Percentiles rank a stretch among this genome's conserved stretches.
These are phyloP conservation scores for Pythium dissotocum DNA, from an alignment of 352 stramenopile genomes.

Conservation along the genomic window DNA sequence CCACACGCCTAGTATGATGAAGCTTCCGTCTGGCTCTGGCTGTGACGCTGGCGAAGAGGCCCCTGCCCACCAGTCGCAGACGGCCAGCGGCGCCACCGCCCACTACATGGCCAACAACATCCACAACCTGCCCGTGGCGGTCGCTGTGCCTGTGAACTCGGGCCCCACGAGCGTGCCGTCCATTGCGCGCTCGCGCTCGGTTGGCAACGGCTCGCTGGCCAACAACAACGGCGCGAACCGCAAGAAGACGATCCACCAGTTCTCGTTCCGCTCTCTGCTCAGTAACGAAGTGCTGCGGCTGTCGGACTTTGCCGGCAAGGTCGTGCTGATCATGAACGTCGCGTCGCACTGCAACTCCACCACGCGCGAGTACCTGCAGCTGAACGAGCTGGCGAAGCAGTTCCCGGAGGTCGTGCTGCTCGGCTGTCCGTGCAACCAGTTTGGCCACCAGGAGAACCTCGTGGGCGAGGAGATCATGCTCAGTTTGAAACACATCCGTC, in stretches of 20 bases:
- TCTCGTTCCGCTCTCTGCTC: slow-evolving; percentile 71
- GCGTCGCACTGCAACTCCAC: slow-evolving; percentile 84
- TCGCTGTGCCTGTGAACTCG: slow-evolving; percentile 44
- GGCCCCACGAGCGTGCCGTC: not conserved
- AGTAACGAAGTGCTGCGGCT: slow-evolving; percentile 63
- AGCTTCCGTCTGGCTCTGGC: slow-evolving; percentile 36
- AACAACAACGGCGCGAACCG: slow-evolving; percentile 21
- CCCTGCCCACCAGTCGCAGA: slow-evolving; percentile 9
- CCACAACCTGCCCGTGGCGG: slow-evolving; percentile 57
- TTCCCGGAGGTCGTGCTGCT: slow-evolving; percentile 74
- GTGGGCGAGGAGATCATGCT: slow-evolving; percentile 78
- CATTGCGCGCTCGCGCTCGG: slow-evolving; percentile 30
- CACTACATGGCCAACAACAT: slow-evolving; percentile 38
- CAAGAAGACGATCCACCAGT: slow-evolving; percentile 72
- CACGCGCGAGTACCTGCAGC: slow-evolving; percentile 66
- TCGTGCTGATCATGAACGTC: slow-evolving; percentile 75
- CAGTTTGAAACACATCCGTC: slow-evolving; percentile 72
- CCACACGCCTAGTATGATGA: slow-evolving; percentile 28
- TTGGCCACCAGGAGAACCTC: slow-evolving; percentile 83
- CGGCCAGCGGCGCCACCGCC: slow-evolving; percentile 9
- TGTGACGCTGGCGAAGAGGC: slow-evolving; percentile 33
- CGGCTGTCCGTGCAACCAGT: slow-evolving; percentile 81
- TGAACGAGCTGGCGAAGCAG: slow-evolving; percentile 63
- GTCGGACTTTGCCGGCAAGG: slow-evolving; percentile 63
- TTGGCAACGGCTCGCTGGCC: slow-evolving; percentile 23